These are phyloP conservation scores for Neurospora sp. DNA, from an alignment of 495 filamentous ascomycete species.

Conservation along the genomic window DNA sequence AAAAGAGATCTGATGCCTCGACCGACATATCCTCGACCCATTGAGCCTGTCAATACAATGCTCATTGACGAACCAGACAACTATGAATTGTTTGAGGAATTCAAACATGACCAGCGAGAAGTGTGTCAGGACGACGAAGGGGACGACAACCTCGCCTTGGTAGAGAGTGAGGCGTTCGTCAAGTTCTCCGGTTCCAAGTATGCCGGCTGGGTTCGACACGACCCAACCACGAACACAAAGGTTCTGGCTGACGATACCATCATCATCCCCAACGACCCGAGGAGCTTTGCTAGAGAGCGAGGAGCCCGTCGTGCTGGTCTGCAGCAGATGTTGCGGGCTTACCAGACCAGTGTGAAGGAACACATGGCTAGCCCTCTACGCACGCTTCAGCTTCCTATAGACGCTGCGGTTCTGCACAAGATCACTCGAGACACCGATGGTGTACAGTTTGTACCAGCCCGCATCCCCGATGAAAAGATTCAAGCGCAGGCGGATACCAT, in stretches of 20 bases:
- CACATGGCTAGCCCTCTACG: slow-evolving; percentile 16
- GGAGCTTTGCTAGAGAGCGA: slow-evolving; percentile 15
- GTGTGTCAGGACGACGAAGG: neutral
- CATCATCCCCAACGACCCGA: neutral
- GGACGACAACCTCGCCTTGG: slow-evolving; percentile 3
- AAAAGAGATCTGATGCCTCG: slow-evolving; percentile 4
- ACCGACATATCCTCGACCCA: slow-evolving; percentile 1
- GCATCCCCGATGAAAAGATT: neutral
- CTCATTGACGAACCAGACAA: neutral
- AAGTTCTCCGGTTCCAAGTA: neutral
- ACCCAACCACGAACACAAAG: slow-evolving; percentile 2
- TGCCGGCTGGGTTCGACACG: neutral
- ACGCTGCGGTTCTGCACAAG: slow-evolving; percentile 1
- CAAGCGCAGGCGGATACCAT: slow-evolving; percentile 12
- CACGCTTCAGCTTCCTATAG: slow-evolving; percentile 20
- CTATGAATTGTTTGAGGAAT: neutral
- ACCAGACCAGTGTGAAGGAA: slow-evolving; percentile 12
- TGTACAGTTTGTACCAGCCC: slow-evolving; percentile 8
- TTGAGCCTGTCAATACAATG: slow-evolving; percentile 8
- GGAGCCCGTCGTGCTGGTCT: slow-evolving; percentile 32
- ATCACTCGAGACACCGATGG: neutral
- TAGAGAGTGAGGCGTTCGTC: slow-evolving; percentile 6
- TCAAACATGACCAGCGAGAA: neutral
- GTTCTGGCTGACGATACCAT: slow-evolving; percentile 8
- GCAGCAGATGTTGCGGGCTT: slow-evolving; percentile 25